Base-by-base conservation (phyloP, 2,329 filamentous ascomycete species). In the Magnaporthiopsis incrustans region DNA sequence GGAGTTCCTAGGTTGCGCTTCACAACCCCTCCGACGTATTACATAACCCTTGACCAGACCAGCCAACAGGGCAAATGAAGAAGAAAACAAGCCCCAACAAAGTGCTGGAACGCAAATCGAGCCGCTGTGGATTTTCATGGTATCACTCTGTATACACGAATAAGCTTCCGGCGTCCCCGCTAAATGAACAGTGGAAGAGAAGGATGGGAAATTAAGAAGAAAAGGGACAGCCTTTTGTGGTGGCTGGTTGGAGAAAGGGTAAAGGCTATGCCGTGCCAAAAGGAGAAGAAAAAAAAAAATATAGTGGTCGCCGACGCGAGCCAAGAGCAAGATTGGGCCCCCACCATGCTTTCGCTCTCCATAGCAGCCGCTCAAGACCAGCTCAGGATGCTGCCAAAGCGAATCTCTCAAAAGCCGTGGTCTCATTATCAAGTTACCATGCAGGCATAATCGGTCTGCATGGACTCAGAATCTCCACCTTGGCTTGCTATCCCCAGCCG, bases 401-500 rank as follows among this genome's bases (percentile, higher is more conserved):
- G 12, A 53, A 10, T 53, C 18, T 22, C 18, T 35, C 33, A 12
- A 53, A 53, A 53, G 18, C n/a, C 44, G 44, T 53, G 44, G 8
- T 25, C 18, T 53, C 22, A 6, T 53, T 11, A 25, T 53, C 4
- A 53, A 11, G 44, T n/a, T 53, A n/a, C 14, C 44, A 53, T n/a
- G 22, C 22, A 25, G n/a, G n/a, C 7, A 53, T 22, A 25, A 53
- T 25, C 44, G 44, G 8, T 5, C 15, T 18, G 44, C 4, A 14
- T 22, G 44, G 44, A 53, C 32, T 71, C 63, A 79, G 64, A 70
- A 76, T 63, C 80, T 77, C 83, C 83, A 85, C 65, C 79, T 77
- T 18, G 82, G 83, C 69, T 78, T 82, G 61, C 66, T 68, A 58
- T 81, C 79, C 66, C 76, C 78, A 1, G 70, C 61, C 32, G 77